Percentiles rank a stretch among this genome's conserved stretches.
Evolutionary conservation across 2,329 filamentous ascomycete species (phyloP).

Genomic region (Spiromastix sp.): DNA sequence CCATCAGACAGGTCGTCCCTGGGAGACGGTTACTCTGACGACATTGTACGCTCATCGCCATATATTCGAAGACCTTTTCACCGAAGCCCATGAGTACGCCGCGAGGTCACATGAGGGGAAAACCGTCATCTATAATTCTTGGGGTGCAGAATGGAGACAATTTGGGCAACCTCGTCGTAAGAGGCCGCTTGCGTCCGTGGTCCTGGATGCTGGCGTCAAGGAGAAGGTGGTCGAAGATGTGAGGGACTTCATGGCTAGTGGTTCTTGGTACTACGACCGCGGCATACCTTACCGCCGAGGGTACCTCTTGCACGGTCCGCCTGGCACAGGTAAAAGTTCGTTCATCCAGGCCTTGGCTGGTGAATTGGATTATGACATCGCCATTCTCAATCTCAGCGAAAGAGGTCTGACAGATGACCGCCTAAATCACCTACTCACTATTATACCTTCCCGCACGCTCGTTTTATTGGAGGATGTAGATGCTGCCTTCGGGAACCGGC

Average conservation of each 20-base stretch:
- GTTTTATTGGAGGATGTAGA: constrained; percentile 84
- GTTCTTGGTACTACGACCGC: constrained; percentile 86
- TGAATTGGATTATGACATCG: constrained; percentile 85
- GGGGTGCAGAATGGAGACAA: constrained; percentile 72
- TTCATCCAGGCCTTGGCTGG: constrained; percentile 94
- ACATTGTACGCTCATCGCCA: constrained; percentile 82
- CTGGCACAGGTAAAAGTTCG: constrained; percentile 85
- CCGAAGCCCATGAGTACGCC: constrained; percentile 73
- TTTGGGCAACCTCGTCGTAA: constrained; percentile 81
- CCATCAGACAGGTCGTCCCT: constrained; percentile 73
- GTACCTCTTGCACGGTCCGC: constrained; percentile 80
- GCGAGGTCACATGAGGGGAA: constrained; percentile 77
- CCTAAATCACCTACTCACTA: constrained; percentile 73
- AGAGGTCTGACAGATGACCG: constrained; percentile 83
- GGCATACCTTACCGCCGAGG: constrained; percentile 87
- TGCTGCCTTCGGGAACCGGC: constrained; percentile 76
- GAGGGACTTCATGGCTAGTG: constrained; percentile 65
- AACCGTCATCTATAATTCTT: constrained; percentile 79
- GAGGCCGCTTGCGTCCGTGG: constrained; percentile 75
- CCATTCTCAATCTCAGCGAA: constrained; percentile 84
- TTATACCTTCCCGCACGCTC: constrained; percentile 71
- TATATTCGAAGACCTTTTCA: constrained; percentile 83
- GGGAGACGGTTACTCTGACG: constrained; percentile 87
- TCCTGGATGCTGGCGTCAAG: constrained; percentile 74
- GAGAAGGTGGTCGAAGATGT: constrained; percentile 73